Conservation (phyloP, 768 basidiomycete species). For the Myochromella boudieri region DNA sequence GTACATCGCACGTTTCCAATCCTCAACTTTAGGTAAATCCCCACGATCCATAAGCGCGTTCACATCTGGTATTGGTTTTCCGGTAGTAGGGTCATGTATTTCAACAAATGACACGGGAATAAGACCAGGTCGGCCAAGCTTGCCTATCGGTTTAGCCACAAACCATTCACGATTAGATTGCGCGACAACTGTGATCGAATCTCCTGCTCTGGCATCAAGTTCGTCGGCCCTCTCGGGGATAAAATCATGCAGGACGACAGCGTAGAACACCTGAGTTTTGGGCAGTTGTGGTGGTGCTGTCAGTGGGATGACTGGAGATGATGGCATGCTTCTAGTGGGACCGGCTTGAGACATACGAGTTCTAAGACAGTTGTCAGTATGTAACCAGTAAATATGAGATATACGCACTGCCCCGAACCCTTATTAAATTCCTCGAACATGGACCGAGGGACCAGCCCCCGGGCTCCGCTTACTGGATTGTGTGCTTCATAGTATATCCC, state of each 20-base stretch:
- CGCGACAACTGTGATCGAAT: constrained; percentile 94
- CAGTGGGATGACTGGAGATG: constrained; percentile 24
- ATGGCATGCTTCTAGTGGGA: constrained; percentile 16
- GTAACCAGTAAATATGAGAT: constrained; percentile 1
- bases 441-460: constrained; percentile 84
- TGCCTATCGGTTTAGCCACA: constrained; percentile 98
- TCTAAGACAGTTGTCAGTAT: constrained; percentile 24
- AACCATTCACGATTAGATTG: constrained; percentile 99
- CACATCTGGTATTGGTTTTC: constrained; percentile 73
- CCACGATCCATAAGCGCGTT: constrained; percentile 81
- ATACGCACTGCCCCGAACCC: constrained; percentile 58
- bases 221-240: constrained; percentile 94
- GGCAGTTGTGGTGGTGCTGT: constrained; percentile 31
- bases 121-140: constrained; percentile 91
- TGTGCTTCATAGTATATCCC: constrained; percentile 89
- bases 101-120: constrained; percentile 98
- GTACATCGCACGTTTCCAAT: constrained; percentile 96
- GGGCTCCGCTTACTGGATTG: constrained; percentile 88
- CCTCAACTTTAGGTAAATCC: constrained; percentile 93
- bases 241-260: constrained; percentile 95
- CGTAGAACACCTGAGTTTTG: constrained; percentile 78
- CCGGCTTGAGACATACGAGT: constrained; percentile 43
- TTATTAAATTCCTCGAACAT: constrained; percentile 93
- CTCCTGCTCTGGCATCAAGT: constrained; percentile 91
- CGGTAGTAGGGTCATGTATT: constrained; percentile 90